Conservation (phyloP, 306 rosid genomes). For the Fragaria iinumae region DNA sequence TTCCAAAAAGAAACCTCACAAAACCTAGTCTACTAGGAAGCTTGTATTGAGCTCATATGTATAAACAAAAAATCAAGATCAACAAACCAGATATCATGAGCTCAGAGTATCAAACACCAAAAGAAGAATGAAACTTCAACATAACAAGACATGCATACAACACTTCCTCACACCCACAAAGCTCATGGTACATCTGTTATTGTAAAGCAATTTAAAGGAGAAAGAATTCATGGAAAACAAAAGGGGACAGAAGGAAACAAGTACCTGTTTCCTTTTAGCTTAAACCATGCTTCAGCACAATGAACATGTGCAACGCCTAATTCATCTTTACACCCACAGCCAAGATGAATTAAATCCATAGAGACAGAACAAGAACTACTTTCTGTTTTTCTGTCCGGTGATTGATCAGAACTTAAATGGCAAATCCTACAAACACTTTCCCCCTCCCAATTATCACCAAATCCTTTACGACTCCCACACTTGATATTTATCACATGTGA, state of each 20-base stretch:
- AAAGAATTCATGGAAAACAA: neutral
- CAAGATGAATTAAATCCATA: constrained; percentile 70
- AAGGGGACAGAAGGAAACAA: constrained; percentile 2
- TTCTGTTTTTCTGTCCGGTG: constrained; percentile 41
- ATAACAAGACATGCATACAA: neutral
- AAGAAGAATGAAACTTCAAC: neutral
- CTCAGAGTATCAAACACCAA: neutral
- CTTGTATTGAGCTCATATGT: neutral
- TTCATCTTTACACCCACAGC: constrained; percentile 88
- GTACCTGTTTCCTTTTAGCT: constrained; percentile 90
- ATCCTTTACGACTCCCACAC: constrained; percentile 42
- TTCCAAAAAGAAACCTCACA: neutral
- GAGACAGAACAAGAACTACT: constrained; percentile 22
- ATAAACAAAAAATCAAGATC: neutral
- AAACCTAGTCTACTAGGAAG: neutral
- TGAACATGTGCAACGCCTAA: constrained; percentile 76
- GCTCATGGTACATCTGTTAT: neutral
- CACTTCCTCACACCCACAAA: neutral
- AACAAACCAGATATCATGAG: neutral
- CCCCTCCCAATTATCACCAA: constrained; percentile 47
- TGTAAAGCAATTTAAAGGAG: neutral
- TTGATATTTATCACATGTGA: constrained; percentile 56
- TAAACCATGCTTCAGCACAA: constrained; percentile 97
- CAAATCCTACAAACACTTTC: constrained; percentile 93
- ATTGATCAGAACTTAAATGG: constrained; percentile 60